Evolutionary conservation across 352 stramenopile genomes (phyloP).

Genomic region (Phytophthora chlamydospora): DNA sequence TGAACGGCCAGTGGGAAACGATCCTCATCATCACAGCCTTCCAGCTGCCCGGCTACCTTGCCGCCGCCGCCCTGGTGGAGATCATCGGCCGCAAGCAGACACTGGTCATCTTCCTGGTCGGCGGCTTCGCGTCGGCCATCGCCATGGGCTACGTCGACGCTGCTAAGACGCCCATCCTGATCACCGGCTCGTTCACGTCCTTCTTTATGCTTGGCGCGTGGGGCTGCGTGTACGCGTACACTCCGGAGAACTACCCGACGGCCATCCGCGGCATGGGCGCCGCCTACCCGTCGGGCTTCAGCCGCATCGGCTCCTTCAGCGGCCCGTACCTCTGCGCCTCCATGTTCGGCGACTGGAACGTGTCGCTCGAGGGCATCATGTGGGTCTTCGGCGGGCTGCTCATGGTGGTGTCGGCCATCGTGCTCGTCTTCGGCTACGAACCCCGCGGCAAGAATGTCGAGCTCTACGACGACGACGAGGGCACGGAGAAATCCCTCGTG

Average conservation of each 20-base stretch:
- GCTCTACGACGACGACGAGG: slow-evolving; percentile 39
- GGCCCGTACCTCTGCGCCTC: slow-evolving; percentile 65
- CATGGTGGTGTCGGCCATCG: slow-evolving; percentile 55
- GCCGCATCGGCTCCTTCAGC: slow-evolving; percentile 67
- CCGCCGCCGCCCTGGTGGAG: slow-evolving; percentile 58
- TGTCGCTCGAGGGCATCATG: slow-evolving; percentile 70
- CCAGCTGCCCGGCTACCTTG: slow-evolving; percentile 70
- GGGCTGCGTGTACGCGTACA: slow-evolving; percentile 78
- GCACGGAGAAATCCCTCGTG: slow-evolving; percentile 19
- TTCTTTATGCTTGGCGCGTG: slow-evolving; percentile 78
- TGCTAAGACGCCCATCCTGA: slow-evolving; percentile 48
- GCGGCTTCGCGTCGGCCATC: slow-evolving; percentile 53
- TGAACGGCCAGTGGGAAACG: slow-evolving; percentile 56
- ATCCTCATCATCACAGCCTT: slow-evolving; percentile 70
- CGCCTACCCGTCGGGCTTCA: slow-evolving; percentile 71
- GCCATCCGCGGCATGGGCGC: slow-evolving; percentile 70
- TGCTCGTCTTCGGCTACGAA: slow-evolving; percentile 72
- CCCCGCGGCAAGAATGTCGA: slow-evolving; percentile 75
- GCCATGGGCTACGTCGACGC: slow-evolving; percentile 65
- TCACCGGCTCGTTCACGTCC: slow-evolving; percentile 55
- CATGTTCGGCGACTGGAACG: slow-evolving; percentile 64
- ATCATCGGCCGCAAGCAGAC: slow-evolving; percentile 57
- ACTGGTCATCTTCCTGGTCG: slow-evolving; percentile 59
- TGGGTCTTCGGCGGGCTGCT: slow-evolving; percentile 72
- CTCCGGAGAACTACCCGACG: slow-evolving; percentile 78